Evolutionary conservation across 805 yeast genomes (phyloP).

Genomic region (Lipomyces sp.): DNA sequence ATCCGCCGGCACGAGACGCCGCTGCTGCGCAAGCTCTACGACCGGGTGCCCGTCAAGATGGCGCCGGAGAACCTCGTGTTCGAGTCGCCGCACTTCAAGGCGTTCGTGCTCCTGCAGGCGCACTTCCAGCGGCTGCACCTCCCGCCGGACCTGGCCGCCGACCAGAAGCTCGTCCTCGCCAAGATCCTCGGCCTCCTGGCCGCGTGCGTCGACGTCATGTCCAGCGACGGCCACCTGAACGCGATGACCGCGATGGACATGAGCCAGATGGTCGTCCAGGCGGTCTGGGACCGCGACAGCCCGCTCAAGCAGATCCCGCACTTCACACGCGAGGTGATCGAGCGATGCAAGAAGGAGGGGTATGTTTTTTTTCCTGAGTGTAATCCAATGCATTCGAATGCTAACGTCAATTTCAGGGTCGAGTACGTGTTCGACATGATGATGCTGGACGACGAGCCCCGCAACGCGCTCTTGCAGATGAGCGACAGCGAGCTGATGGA

Average conservation of each 20-base stretch:
- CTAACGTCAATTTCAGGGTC: constrained; percentile 42
- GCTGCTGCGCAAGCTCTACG: constrained; percentile 50
- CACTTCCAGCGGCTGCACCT: constrained; percentile 66
- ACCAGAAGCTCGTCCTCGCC: constrained; percentile 52
- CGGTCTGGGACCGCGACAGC: constrained; percentile 74
- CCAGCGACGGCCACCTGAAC: constrained; percentile 75
- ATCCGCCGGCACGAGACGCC: constrained; percentile 59
- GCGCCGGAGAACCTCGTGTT: constrained; percentile 35
- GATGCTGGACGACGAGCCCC: constrained; percentile 62
- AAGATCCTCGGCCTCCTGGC: constrained; percentile 52
- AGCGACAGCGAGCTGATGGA: constrained; percentile 48
- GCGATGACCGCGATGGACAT: constrained; percentile 83
- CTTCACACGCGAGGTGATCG: constrained; percentile 50
- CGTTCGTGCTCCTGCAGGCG: constrained; percentile 74
- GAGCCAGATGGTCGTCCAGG: constrained; percentile 84
- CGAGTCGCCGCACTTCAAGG: constrained; percentile 60
- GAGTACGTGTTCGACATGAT: constrained; percentile 78
- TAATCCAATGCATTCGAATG: neutral
- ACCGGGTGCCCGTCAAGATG: constrained; percentile 61
- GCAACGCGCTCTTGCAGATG: constrained; percentile 59
- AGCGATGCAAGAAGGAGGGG: constrained; percentile 49
- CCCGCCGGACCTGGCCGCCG: constrained; percentile 59
- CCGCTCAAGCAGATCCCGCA: constrained; percentile 80
- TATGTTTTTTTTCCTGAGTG: constrained; percentile 12
- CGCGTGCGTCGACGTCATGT: constrained; percentile 69